Evolutionary conservation across 2,329 filamentous ascomycete genomes (phyloP).

Genomic region (Chaetomium sp.): DNA sequence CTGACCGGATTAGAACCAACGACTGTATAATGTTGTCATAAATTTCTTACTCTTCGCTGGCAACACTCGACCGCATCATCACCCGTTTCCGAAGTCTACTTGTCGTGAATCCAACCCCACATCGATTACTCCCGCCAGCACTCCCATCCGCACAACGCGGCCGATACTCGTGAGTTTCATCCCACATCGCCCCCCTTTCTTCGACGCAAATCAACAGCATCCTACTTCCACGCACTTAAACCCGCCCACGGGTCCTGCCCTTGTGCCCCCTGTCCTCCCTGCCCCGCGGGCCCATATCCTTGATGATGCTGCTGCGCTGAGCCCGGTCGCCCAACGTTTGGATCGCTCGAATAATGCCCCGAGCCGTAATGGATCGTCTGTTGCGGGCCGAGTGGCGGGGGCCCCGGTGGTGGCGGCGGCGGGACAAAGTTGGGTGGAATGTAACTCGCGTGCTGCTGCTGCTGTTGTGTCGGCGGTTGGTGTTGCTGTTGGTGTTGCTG

Average conservation of each 20-base stretch:
- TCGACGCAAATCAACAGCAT: too few species aligned
- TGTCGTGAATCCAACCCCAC: too few species aligned
- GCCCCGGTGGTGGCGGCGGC: constrained; percentile 57
- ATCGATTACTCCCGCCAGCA: too few species aligned
- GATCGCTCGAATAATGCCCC: constrained; percentile 25
- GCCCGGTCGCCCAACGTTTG: constrained; percentile 22
- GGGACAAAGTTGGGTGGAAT: constrained; percentile 54
- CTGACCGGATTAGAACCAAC: too few species aligned
- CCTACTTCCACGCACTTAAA: constrained; percentile 60
- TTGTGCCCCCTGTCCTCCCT: constrained; percentile 31
- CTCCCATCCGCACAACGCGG: too few species aligned
- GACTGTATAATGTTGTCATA: too few species aligned
- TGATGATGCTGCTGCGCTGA: constrained; percentile 33
- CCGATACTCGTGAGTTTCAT: too few species aligned
- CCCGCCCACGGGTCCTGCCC: constrained; percentile 61
- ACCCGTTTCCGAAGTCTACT: too few species aligned
- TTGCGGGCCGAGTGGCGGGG: constrained; percentile 55
- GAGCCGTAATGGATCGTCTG: constrained; percentile 51
- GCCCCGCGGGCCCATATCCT: constrained; percentile 31
- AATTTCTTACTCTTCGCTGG: too few species aligned
- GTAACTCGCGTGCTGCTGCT: constrained; percentile 33
- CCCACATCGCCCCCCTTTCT: neutral
- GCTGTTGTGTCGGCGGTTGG: constrained; percentile 32
- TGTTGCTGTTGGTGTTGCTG: constrained; percentile 33
- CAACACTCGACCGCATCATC: too few species aligned